A percentile compares a stretch with the other conserved stretches of the same genome.
phyloP scores from a whole-genome alignment of 192 early-diverging fungal genomes.

The Coemansia sp. region DNA sequence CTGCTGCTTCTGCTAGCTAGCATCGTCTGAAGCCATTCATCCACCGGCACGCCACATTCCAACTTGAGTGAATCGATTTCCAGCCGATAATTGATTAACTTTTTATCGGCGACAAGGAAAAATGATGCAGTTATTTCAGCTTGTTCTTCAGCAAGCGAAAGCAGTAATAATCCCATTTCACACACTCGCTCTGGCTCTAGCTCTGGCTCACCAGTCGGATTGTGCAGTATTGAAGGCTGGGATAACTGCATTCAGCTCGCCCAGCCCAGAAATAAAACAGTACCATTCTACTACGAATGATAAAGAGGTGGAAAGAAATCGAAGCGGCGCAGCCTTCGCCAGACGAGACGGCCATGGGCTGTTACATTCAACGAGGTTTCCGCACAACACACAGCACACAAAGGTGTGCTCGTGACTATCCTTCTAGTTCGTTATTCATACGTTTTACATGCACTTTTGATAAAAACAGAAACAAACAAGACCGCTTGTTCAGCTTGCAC shows the following conservation, averaged over 20 bases:
- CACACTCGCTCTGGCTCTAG: not conserved
- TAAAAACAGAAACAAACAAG: not conserved
- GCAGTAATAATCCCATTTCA: not conserved
- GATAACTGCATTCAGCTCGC: constrained; percentile 4
- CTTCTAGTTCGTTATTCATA: not conserved
- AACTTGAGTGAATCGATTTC: not conserved
- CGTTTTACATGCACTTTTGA: not conserved
- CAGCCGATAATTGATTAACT: not conserved
- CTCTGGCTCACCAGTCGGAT: not conserved
- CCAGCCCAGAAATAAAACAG: not conserved
- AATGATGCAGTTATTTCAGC: not conserved
- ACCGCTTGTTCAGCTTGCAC: too few relatives aligned
- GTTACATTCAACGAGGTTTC: not conserved
- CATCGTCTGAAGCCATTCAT: not conserved
- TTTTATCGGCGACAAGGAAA: not conserved
- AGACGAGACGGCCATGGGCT: not conserved
- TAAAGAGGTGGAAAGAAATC: not conserved
- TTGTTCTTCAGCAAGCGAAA: not conserved
- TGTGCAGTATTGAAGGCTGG: constrained; percentile 9
- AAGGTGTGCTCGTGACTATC: not conserved
- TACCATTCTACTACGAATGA: not conserved
- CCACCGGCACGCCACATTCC: not conserved
- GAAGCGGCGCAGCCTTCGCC: not conserved
- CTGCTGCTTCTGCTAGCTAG: too few relatives aligned
- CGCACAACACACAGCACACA: not conserved